These are phyloP conservation scores for Candida dajiaensis DNA, from an alignment of 805 yeast genomes.

Conservation along the genomic window DNA sequence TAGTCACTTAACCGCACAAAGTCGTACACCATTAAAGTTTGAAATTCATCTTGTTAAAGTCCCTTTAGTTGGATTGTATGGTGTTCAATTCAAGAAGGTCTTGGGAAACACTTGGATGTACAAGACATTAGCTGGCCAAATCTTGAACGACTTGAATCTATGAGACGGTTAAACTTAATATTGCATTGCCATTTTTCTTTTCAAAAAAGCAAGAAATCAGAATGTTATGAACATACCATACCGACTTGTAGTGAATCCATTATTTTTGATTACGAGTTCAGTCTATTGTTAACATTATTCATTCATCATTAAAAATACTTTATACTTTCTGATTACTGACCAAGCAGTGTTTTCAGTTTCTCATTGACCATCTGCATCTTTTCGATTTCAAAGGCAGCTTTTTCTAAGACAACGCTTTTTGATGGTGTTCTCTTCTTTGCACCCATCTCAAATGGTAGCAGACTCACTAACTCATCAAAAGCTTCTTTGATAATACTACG, in stretches of 20 bases:
- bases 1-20: constrained; percentile 15
- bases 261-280: neutral
- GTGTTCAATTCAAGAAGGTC: constrained; percentile 91
- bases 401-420: constrained; percentile 20
- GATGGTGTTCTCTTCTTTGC: constrained; percentile 14
- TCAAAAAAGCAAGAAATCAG: no score
- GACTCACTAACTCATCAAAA: constrained; percentile 14
- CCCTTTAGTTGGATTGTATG: constrained; percentile 83
- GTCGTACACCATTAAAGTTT: constrained; percentile 68
- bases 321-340: neutral
- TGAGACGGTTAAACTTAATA: constrained; percentile 1
- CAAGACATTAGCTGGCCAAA: constrained; percentile 83
- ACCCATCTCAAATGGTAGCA: constrained; percentile 10
- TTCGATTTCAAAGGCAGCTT: constrained; percentile 18
- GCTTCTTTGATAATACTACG: constrained; percentile 21
- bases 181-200: neutral
- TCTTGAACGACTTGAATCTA: constrained; percentile 37
- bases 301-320: neutral
- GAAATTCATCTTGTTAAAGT: constrained; percentile 91
- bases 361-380: constrained; percentile 10
- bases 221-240: neutral
- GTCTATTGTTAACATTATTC: neutral
- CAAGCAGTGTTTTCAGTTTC: constrained; percentile 8
- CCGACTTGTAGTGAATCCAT: no score
- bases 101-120: constrained; percentile 95